Conservation (phyloP, 164 flowering plant species). For the Magnolia kwangsiensis region DNA sequence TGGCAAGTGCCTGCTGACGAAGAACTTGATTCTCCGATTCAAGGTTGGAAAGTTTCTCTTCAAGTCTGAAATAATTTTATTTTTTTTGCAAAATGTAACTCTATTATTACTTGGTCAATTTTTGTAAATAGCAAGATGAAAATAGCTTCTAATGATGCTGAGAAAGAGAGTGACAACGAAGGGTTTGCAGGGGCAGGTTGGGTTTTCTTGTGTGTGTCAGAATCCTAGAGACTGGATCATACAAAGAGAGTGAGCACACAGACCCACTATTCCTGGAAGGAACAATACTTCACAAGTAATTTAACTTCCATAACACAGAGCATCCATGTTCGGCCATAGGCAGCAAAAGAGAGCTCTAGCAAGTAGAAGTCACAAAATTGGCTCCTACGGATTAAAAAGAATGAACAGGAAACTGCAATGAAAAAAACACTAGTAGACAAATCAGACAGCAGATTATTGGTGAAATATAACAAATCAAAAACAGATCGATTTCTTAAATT, state of each 20-base stretch:
- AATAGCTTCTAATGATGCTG: background rate
- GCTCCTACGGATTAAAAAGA: background rate
- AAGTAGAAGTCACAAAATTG: background rate
- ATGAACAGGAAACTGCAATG: background rate
- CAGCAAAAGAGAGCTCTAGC: background rate
- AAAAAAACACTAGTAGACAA: background rate
- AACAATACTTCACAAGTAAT: background rate
- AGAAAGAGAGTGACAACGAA: background rate
- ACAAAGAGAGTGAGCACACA: background rate
- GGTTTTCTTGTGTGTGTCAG: background rate
- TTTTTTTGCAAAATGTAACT: background rate
- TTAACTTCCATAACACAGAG: background rate
- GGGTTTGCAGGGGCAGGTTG: too few species aligned
- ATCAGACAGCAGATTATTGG: background rate
- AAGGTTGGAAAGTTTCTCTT: slow-evolving; percentile 80
- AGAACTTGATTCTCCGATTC: slow-evolving; percentile 98
- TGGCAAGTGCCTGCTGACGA: slow-evolving; percentile 87
- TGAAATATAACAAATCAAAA: background rate
- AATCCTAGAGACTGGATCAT: background rate
- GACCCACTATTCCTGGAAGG: background rate
- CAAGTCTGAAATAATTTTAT: slow-evolving; percentile 49
- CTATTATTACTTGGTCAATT: background rate
- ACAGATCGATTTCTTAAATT: slow-evolving; percentile 4
- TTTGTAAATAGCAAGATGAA: background rate
- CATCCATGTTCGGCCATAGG: background rate